Conservation (phyloP, 164 flowering plant species). For the Kalanchoe fedtschenkoi region DNA sequence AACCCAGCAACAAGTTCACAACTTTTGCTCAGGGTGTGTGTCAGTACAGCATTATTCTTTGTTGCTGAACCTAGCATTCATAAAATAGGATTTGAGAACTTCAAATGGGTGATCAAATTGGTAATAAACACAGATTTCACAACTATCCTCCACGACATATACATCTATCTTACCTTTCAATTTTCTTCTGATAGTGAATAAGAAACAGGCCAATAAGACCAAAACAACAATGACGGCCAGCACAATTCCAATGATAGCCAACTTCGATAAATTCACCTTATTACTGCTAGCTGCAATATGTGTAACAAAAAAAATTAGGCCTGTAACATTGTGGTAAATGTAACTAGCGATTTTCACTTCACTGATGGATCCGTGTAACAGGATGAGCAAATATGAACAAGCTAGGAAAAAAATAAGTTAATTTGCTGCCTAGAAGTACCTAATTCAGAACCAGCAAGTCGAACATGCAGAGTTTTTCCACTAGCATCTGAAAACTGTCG, state of each 20-base stretch:
- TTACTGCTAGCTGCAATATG: background rate
- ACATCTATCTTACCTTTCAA: conserved; percentile 30
- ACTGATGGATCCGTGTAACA: background rate
- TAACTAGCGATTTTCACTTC: no score
- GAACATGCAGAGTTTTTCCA: conserved; percentile 7
- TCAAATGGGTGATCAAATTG: background rate
- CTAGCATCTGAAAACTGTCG: background rate
- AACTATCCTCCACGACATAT: background rate
- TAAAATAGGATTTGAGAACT: background rate
- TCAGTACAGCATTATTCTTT: conserved; percentile 12
- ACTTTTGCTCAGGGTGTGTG: conserved; percentile 16
- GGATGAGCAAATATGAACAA: background rate
- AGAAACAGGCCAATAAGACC: conserved; percentile 11
- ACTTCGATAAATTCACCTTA: conserved; percentile 10
- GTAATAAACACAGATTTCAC: background rate
- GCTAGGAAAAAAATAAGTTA: background rate
- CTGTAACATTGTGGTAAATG: no score
- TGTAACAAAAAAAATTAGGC: background rate
- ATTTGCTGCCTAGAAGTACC: conserved; percentile 4
- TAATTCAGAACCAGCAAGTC: conserved; percentile 11
- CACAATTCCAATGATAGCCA: conserved; percentile 13
- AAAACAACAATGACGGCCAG: conserved; percentile 16
- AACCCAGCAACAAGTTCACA: conserved; percentile 24
- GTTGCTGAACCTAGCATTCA: background rate
- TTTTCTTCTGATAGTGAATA: conserved; percentile 30